phyloP scores from a whole-genome alignment of 2,329 filamentous ascomycete genomes.

The Beauveria sp. region DNA sequence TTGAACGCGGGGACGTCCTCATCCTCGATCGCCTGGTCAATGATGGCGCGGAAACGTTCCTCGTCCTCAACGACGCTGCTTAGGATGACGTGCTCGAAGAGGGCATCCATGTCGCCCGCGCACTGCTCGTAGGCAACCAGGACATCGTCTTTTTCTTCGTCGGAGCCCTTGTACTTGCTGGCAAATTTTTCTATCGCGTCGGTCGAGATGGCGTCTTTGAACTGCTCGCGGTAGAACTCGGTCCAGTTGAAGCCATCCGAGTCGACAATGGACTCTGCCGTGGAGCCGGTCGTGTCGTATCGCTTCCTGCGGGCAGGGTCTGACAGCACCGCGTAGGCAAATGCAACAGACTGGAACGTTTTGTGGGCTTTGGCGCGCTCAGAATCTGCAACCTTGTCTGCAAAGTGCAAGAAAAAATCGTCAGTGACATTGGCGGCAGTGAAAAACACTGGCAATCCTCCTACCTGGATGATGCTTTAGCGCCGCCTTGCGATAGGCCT shows the following conservation, averaged over 20 bases:
- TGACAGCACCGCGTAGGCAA: conserved; percentile 89
- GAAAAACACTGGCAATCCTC: conserved; percentile 10
- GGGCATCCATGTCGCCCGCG: conserved; percentile 65
- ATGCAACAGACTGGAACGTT: conserved; percentile 83
- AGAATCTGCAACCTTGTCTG: conserved; percentile 68
- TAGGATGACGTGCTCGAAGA: conserved; percentile 83
- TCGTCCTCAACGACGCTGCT: conserved; percentile 81
- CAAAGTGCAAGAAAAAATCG: not conserved
- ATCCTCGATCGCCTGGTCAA: conserved; percentile 69
- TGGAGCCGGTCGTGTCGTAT: conserved; percentile 87
- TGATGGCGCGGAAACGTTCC: conserved; percentile 70
- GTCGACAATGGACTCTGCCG: conserved; percentile 71
- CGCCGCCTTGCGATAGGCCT: conserved; percentile 84
- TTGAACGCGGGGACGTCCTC: conserved; percentile 60
- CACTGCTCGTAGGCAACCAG: conserved; percentile 65
- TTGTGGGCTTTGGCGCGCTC: conserved; percentile 66
- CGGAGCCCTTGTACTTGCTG: conserved; percentile 71
- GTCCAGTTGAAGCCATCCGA: conserved; percentile 82
- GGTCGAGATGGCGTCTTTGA: conserved; percentile 64
- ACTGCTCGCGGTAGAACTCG: conserved; percentile 82
- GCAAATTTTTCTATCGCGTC: conserved; percentile 72
- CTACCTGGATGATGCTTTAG: conserved; percentile 79
- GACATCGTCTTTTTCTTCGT: conserved; percentile 75
- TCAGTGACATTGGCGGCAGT: not conserved
- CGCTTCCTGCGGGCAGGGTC: conserved; percentile 71